phyloP scores from a whole-genome alignment of 2,329 filamentous ascomycete species.

The Aspergillus flavus region DNA sequence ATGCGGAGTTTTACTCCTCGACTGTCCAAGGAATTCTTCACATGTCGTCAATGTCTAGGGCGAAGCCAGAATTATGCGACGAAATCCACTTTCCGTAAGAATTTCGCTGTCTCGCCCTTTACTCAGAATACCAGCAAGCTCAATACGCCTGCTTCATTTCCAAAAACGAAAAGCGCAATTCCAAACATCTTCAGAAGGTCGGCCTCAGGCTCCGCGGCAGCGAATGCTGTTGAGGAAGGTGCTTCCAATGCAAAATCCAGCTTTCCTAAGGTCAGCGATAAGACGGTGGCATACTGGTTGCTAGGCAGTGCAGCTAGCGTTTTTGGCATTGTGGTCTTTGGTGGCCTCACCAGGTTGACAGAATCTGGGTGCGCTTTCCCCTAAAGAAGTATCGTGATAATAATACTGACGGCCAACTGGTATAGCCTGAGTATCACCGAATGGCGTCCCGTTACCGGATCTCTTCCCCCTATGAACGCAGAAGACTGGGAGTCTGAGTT shows the following conservation, averaged over 20 bases:
- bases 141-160: constrained; percentile 27
- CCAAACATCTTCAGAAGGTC: constrained; percentile 27
- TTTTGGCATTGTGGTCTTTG: constrained; percentile 95
- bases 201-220: constrained; percentile 23
- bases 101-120: constrained; percentile 32
- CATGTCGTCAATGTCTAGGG: constrained; percentile 44
- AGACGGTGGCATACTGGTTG: constrained; percentile 86
- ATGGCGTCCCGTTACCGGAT: constrained; percentile 96
- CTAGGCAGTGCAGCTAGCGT: constrained; percentile 88
- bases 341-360: constrained; percentile 87
- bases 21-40: constrained; percentile 43
- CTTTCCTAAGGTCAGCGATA: constrained; percentile 68
- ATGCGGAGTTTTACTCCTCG: constrained; percentile 40
- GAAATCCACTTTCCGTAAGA: constrained; percentile 34
- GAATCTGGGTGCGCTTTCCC: constrained; percentile 74
- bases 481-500: constrained; percentile 93
- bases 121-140: constrained; percentile 27
- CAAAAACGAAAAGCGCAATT: constrained; percentile 33
- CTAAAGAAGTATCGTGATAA: not conserved
- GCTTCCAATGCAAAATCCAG: constrained; percentile 36
- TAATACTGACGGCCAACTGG: constrained; percentile 5
- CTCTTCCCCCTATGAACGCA: constrained; percentile 75
- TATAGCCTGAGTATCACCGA: constrained; percentile 91
- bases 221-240: constrained; percentile 25
- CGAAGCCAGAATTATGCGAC: constrained; percentile 33